Base-by-base conservation (phyloP, 805 yeast genomes). In the Teunomyces barrocoloradensis region DNA sequence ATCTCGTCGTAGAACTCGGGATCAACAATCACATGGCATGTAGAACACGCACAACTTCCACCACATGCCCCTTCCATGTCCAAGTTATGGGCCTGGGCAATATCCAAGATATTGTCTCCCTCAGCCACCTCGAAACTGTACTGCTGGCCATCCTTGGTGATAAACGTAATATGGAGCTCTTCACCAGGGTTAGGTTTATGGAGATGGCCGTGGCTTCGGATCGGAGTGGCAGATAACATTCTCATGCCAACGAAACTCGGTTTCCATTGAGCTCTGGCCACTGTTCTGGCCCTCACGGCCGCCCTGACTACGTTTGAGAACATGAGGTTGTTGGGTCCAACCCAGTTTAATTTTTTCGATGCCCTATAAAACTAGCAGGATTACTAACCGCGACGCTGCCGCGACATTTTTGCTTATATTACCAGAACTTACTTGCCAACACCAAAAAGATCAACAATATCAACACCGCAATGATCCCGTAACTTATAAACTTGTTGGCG, bases 21-120 rank as follows among this genome's bases (percentile, higher is more conserved):
- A 64, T 94, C 99, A 34, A 94, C 90, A 43, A 94, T 92, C 45
- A 94, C 85, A 69, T 94, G 99, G 64, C 99, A 94, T 0, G 99
- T 94, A 4, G 97, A 90, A 65, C 99, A 94, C 1, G 99, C 99
- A 75, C 99, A 94, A 3, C 97, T 89, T 3, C 98, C 99, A 18
- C 99, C 99, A 69, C 99, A 94, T 0, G 99, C 99, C 39, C 84
- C 96, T 65, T 94, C 99, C 94, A 94, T 91, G 55, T 94, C 99
- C 48, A 94, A 68, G 58, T 91, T 86, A 62, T 91, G 70, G 3
- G 94, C 95, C 69, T 94, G 98, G 5, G 98, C 99, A 47, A 94
- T 89, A 64, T 94, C 99, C 63, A 94, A 71, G 23, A 94, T 62
- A 32, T 90, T 82, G 62, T 94, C 99, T 11, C 98, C 98, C 56